phyloP scores from a whole-genome alignment of 169 alveolate species.

The Plasmodium billcollinsi region DNA sequence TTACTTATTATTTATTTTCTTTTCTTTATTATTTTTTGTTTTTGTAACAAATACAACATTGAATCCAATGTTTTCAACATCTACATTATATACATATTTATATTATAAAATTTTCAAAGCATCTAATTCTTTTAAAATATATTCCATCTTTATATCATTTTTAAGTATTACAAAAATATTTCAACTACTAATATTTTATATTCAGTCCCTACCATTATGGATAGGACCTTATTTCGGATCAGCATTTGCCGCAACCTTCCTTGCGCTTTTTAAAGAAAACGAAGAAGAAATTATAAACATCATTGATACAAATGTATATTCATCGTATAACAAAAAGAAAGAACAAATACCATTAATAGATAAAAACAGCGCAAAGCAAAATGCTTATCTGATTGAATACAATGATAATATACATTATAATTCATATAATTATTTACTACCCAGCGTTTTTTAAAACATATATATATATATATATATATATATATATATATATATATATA shows the following conservation, averaged over 20 bases:
- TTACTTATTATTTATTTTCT: slow-evolving; percentile 66
- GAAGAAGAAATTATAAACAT: slow-evolving; percentile 55
- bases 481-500: too few relatives aligned
- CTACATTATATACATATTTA: slow-evolving; percentile 53
- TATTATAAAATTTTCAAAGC: slow-evolving; percentile 60
- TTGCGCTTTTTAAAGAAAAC: slow-evolving; percentile 25
- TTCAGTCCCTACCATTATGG: slow-evolving; percentile 62
- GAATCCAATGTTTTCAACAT: slow-evolving; percentile 68
- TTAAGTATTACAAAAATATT: slow-evolving; percentile 55
- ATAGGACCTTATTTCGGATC: slow-evolving; percentile 72
- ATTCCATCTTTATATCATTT: slow-evolving; percentile 34
- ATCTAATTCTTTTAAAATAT: slow-evolving; percentile 12
- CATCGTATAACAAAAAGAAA: slow-evolving; percentile 15
- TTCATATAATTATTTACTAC: slow-evolving; percentile 33
- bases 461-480: not conserved
- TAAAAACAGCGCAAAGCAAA: slow-evolving; percentile 26
- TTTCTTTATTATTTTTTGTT: slow-evolving; percentile 65
- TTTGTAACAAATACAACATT: slow-evolving; percentile 72
- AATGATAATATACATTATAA: slow-evolving; percentile 47
- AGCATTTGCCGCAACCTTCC: slow-evolving; percentile 44
- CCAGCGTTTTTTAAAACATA: slow-evolving; percentile 24
- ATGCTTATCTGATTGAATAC: slow-evolving; percentile 61
- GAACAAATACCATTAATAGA: slow-evolving; percentile 50
- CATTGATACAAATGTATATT: slow-evolving; percentile 53
- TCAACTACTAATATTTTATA: slow-evolving; percentile 32